Base-by-base conservation (phyloP, 176 grass and related monocot species). In the Phoenix roebelenii region DNA sequence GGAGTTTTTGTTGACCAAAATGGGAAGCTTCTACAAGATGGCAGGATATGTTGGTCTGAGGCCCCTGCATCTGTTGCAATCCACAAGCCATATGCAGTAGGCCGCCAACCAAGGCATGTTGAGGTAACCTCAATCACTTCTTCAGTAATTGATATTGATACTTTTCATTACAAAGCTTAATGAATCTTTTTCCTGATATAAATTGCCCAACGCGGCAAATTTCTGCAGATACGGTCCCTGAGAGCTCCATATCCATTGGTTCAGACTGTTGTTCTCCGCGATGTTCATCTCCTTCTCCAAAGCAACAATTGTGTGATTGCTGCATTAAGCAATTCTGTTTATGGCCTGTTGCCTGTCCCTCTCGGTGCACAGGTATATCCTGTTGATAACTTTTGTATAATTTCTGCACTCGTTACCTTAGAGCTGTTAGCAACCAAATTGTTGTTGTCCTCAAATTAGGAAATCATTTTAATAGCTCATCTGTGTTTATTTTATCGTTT, bases 1-100 rank as follows among this genome's bases (percentile, higher is more conserved):
- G 94, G 94, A 58, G 79, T 98, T 63, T 92, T 98, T 73, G 85
- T 98, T 66, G 88, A 98, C 71, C 88, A 98, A 85, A 98, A 89
- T n/a, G 94, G 93, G 49, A 93, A 92, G 67, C 81, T 89, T 85
- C 73, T 92, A 71, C 94, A 98, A 72, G 88, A 98, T 16, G 94
- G 84, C 22, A 88, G 78, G 70, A 89, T 98, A 83, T 88, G 89
- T 80, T 98, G 94, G 94, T 92, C 87, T 49, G 85, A 98, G 51
- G 80, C 76, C 0, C 88, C 94, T 72, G 65, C 79, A 61, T 85
- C 72, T 70, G 79, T 98, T 49, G 79, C 79, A 70, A 79, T 98
- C 60, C 87, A 93, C 63, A 85, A 59, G 55, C 94, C 94, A 58
- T 92, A 83, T 76, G 94, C 76, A 0, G 73, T 98, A 57, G 94